Conservation (phyloP, 2,329 filamentous ascomycete species). For the Penicillium sp. region DNA sequence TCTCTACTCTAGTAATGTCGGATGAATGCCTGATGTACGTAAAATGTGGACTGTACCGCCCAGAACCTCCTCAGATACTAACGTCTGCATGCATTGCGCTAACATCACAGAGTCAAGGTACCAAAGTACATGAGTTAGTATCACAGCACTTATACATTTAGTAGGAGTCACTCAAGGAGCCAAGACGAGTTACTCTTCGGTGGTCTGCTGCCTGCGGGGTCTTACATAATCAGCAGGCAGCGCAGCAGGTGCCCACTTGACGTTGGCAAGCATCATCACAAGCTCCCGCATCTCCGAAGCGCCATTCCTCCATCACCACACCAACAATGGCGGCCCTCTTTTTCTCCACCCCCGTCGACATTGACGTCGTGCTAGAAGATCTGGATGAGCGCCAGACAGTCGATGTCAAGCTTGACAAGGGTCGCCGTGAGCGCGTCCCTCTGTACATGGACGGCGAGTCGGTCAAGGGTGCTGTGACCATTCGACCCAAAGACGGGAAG, state of each 20-base stretch:
- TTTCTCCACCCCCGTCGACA: slow-evolving; percentile 97
- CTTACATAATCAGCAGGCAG: slow-evolving; percentile 11
- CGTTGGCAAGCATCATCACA: slow-evolving; percentile 19
- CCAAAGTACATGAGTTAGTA: too few species aligned
- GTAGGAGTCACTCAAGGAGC: too few species aligned
- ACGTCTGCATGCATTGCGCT: too few species aligned
- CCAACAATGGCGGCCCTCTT: slow-evolving; percentile 88
- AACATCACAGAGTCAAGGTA: too few species aligned
- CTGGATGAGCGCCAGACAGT: slow-evolving; percentile 90
- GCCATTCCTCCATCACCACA: slow-evolving; percentile 6
- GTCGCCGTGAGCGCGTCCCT: slow-evolving; percentile 90
- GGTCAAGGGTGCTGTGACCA: slow-evolving; percentile 90
- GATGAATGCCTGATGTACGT: too few species aligned
- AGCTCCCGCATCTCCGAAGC: slow-evolving; percentile 1
- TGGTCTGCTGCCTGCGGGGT: slow-evolving; percentile 9
- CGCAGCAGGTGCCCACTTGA: not conserved
- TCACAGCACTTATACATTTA: too few species aligned
- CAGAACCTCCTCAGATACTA: too few species aligned
- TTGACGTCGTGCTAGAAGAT: slow-evolving; percentile 96
- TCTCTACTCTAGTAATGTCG: too few species aligned
- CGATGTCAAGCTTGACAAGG: slow-evolving; percentile 98
- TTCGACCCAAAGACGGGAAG: slow-evolving; percentile 96
- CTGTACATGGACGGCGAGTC: slow-evolving; percentile 98
- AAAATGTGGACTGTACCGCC: too few species aligned
- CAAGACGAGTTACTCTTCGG: too few species aligned